Base-by-base conservation (phyloP, 352 stramenopile species). In the Phytophthora palmivora region DNA sequence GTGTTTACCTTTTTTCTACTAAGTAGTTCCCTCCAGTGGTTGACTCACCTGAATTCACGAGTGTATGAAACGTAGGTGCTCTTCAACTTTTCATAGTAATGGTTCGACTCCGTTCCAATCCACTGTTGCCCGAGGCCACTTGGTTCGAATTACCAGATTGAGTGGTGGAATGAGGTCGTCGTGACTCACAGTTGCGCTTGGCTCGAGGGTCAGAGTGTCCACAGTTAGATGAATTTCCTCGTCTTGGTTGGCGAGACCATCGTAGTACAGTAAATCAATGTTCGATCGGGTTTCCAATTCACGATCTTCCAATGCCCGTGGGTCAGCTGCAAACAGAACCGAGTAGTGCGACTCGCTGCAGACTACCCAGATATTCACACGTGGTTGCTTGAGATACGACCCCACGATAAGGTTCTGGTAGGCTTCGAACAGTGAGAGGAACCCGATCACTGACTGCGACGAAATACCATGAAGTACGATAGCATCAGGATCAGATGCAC, bases 341-440 rank as follows among this genome's bases (percentile, higher is more conserved):
- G 91, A 96, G 76, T 97, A 97, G 72, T 98, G 92, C 28, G 88
- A 97, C 70, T 97, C 90, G 41, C 87, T 97, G 67, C 92, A 97
- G 22, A 98, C 78, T 9, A 98, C 92, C 88, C 87, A 98, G 24
- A 97, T 69, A 50, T 91, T 92, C 34, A 79, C 73, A 16, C 54
- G 45, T 0, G 92, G 92, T 7, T 47, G 60, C 67, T 98, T 98
- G 36, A 96, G 66, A 19, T 82, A 62, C 16, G 74, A 79, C 19
- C 92, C 92, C 12, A 97, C 92, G 15, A 82, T 63, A 32, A 97
- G 75, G 64, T 97, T 93, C 58, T 91, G 84, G 70, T 96, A 97
- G 8, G 91, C 89, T 58, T 98, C 92, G 48, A 97, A 97, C 0
- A 97, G 87, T 16, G 92, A 97, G 18, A 98, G 72, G 65, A 98